Evolutionary conservation across 768 basidiomycete genomes (phyloP).

Genomic region (Tulasnella sp.): DNA sequence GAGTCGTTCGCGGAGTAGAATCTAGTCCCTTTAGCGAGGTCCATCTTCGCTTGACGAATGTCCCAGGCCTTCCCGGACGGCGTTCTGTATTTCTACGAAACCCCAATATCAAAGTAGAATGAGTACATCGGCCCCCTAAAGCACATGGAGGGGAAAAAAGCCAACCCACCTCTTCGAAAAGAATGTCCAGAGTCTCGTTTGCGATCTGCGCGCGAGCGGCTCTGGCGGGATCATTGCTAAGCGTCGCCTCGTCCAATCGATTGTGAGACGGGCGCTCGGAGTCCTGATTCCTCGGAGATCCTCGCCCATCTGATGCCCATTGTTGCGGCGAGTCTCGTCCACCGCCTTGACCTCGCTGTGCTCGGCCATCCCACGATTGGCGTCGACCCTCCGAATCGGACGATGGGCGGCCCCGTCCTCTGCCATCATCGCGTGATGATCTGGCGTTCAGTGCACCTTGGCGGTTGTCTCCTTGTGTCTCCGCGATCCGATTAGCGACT

Average conservation of each 20-base stretch:
- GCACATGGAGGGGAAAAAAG: background rate
- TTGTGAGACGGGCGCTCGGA: background rate
- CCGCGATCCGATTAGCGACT: background rate
- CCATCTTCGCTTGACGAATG: background rate
- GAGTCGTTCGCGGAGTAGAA: background rate
- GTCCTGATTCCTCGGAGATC: background rate
- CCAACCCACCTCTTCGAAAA: conserved; percentile 9
- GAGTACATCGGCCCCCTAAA: background rate
- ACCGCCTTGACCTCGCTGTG: background rate
- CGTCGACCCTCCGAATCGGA: background rate
- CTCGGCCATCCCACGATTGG: background rate
- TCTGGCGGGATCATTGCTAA: conserved; percentile 9
- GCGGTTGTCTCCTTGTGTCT: background rate
- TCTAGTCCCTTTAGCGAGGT: conserved; percentile 1
- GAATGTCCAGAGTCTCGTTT: background rate
- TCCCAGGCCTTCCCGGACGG: background rate
- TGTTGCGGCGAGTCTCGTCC: background rate
- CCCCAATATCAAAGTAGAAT: background rate
- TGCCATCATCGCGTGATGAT: background rate
- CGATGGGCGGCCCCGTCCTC: background rate
- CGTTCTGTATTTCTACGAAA: conserved; percentile 10
- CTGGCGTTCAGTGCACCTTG: background rate
- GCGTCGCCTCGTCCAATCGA: conserved; percentile 19
- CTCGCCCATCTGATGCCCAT: background rate
- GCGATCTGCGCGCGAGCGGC: background rate